A percentile compares a stretch with the other conserved stretches of the same genome.
phyloP scores from a whole-genome alignment of 257 asterid genomes.

The Rauvolfia tetraphylla region DNA sequence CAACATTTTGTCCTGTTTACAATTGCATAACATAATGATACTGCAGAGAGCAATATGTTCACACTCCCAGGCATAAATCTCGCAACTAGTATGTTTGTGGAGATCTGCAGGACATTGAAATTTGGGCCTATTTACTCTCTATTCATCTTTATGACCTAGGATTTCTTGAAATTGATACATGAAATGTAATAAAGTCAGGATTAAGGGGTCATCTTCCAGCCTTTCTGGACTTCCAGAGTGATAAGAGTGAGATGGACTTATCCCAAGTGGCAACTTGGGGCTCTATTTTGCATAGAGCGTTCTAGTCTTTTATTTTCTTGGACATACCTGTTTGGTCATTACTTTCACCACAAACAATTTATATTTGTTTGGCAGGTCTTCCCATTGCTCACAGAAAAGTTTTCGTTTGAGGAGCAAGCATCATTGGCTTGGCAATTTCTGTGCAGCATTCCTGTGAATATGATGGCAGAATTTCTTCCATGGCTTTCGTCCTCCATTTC shows the following conservation, averaged over 20 bases:
- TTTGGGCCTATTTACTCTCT: not conserved
- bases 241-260: not conserved
- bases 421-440: constrained; percentile 95
- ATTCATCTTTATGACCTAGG: not conserved
- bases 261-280: not conserved
- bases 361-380: constrained; percentile 50
- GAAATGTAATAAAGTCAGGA: not conserved
- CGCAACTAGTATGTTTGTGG: not conserved
- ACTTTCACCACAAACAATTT: not conserved
- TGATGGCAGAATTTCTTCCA: constrained; percentile 98
- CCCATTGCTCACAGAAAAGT: constrained; percentile 81
- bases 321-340: not conserved
- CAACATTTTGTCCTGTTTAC: not conserved
- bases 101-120: constrained; percentile 1
- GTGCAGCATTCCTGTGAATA: constrained; percentile 95
- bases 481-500: constrained; percentile 94
- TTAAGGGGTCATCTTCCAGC: not conserved
- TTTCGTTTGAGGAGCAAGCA: constrained; percentile 95
- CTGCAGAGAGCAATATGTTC: not conserved
- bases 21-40: not conserved
- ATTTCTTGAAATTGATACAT: not conserved
- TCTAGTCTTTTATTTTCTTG: not conserved
- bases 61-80: not conserved
- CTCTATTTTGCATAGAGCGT: not conserved
- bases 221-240: not conserved